A percentile compares a stretch with the other conserved stretches of the same genome.
phyloP scores from a whole-genome alignment of 1,139 yeast genomes.

The Dujonia santamariae region DNA sequence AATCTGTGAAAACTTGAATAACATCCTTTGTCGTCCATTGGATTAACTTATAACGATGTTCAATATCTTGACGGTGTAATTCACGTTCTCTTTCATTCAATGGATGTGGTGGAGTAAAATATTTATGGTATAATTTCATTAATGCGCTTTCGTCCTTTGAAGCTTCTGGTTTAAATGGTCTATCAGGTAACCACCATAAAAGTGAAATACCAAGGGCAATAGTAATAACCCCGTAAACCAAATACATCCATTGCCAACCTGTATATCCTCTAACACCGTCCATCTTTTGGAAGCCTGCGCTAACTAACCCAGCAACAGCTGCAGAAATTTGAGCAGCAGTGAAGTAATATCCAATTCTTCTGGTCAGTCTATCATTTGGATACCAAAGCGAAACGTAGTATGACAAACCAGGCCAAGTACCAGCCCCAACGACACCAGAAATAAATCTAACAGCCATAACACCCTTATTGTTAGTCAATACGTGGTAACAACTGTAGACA shows the following conservation, averaged over 20 bases:
- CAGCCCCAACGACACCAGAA: constrained; percentile 82
- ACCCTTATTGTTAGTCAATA: constrained; percentile 53
- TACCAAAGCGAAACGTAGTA: constrained; percentile 85
- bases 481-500: constrained; percentile 70
- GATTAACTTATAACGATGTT: constrained; percentile 32
- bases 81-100: constrained; percentile 50
- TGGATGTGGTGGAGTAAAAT: constrained; percentile 46
- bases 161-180: constrained; percentile 34
- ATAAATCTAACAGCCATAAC: constrained; percentile 70
- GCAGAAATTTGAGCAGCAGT: constrained; percentile 91
- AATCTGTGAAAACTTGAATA: constrained; percentile 52
- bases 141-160: constrained; percentile 13
- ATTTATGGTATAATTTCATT: constrained; percentile 18
- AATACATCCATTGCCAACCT: constrained; percentile 89
- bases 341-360: constrained; percentile 82
- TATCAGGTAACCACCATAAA: constrained; percentile 85
- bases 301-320: constrained; percentile 79
- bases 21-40: constrained; percentile 66
- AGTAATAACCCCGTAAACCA: constrained; percentile 75
- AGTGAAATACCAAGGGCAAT: constrained; percentile 60
- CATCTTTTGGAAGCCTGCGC: constrained; percentile 85
- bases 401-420: constrained; percentile 93
- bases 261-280: constrained; percentile 66
- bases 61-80: constrained; percentile 66
- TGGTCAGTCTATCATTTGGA: constrained; percentile 73